Evolutionary conservation across 2,329 filamentous ascomycete genomes (phyloP), one percentile per base, ranked within the genome.

Genomic region (Huntiella savannae): DNA sequence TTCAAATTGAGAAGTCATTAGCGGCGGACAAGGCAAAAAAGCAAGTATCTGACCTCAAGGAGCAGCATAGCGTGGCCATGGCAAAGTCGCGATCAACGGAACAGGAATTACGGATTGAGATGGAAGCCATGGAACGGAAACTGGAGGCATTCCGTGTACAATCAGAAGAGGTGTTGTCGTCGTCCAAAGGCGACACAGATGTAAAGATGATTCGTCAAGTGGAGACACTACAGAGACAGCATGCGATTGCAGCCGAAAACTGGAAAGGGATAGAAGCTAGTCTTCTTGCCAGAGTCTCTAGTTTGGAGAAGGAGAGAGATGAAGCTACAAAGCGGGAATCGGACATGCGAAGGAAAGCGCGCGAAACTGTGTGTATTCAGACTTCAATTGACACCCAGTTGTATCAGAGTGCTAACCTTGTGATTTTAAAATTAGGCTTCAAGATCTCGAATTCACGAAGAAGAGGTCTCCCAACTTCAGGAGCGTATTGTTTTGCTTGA

Each of bases 181-280:
- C 83, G 12, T 76, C 76, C 11, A 77, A 77, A 4, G 82, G 86
- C 11, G 84, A 94, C 57, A 76, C 82, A 0, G 86, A 93, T 55
- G 82, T 82, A 38, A 96, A 95, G 60, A 68, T 96, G 36, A 68
- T 96, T 38, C 77, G 91, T 36, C 92, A 98, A 61, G 82, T 98
- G 46, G 91, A 98, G 64, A 95, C 84, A 1, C 64, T 98, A 34
- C 91, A 98, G 61, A 91, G 83, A 5, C 92, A 98, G 59, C 94
- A 98, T 61, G 78, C 86, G 1, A 78, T 92, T 46, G 91, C 91
- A 1, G 91, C 84, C 54, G 85, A 93, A 57, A 98, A 98, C 55
- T 98, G 92, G 91, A 87, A 95, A 58, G 84, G 86, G 1, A 92
- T 98, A 51, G 88, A 98, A 60, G 75, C 82, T 7, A 92, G 83